A percentile compares a stretch with the other conserved stretches of the same genome.
phyloP scores from a whole-genome alignment of 164 flowering plant genomes.

The Protea cynaroides region DNA sequence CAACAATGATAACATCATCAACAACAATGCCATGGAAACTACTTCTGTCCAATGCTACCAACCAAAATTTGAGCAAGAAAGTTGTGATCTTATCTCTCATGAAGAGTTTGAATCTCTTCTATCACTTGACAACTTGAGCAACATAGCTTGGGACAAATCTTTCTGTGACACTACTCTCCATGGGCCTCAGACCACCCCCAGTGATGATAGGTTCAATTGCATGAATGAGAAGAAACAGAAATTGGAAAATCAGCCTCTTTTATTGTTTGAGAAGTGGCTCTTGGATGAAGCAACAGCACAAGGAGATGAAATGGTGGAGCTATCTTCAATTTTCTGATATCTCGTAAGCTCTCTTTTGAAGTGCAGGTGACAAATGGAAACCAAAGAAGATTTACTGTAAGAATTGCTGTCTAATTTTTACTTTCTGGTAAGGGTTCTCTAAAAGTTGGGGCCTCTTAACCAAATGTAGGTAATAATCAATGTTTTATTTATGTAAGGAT shows the following conservation, averaged over 20 bases:
- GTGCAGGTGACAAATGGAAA: not conserved
- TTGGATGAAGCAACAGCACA: conserved; percentile 26
- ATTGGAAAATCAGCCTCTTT: conserved; percentile 13
- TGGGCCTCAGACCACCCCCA: conserved; percentile 5
- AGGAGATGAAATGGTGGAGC: conserved; percentile 3
- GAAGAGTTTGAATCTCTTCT: conserved; percentile 54
- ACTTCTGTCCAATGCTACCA: conserved; percentile 6
- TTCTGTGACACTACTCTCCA: conserved; percentile 22
- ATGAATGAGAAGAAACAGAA: conserved; percentile 9
- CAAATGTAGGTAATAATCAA: no score
- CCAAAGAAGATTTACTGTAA: not conserved
- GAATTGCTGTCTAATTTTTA: not conserved
- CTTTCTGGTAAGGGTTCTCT: not conserved
- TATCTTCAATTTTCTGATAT: not conserved
- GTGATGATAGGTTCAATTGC: not conserved
- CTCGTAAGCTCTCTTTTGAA: not conserved
- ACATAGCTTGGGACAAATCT: conserved; percentile 38
- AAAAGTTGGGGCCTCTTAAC: not conserved
- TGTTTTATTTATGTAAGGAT: no score
- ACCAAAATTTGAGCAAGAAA: conserved; percentile 14
- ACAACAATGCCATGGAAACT: not conserved
- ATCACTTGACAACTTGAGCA: conserved; percentile 43
- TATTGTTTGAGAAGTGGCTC: conserved; percentile 26
- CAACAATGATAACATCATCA: conserved; percentile 1
- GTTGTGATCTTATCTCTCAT: conserved; percentile 25